Evolutionary conservation across 2,329 filamentous ascomycete genomes (phyloP).

Genomic region (Trichoderma afroharzianum): DNA sequence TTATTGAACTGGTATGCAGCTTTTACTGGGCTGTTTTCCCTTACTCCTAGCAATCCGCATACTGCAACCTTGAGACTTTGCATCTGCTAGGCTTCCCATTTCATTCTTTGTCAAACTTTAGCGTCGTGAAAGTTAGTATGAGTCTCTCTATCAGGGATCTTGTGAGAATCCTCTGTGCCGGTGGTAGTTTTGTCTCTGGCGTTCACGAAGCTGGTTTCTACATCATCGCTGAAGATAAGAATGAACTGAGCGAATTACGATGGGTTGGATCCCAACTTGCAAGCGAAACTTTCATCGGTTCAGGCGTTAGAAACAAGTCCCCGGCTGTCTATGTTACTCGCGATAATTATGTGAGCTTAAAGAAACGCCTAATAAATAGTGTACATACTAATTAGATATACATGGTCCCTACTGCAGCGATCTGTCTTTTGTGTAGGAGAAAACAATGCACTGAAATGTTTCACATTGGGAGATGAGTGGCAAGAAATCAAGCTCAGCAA

Average conservation of each 20-base stretch:
- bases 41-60: neutral
- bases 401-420: neutral
- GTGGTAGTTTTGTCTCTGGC: neutral
- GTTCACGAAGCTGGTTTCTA: neutral
- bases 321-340: neutral
- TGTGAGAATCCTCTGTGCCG: neutral
- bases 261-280: neutral
- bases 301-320: neutral
- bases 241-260: neutral
- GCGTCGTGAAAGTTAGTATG: neutral
- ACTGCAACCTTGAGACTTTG: neutral
- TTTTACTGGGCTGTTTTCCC: neutral
- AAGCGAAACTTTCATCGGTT: neutral
- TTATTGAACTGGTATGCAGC: neutral
- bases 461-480: neutral
- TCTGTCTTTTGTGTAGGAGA: neutral
- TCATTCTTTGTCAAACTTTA: accelerated
- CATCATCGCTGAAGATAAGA: neutral
- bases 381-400: neutral
- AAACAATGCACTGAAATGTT: neutral
- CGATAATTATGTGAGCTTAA: neutral
- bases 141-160: neutral
- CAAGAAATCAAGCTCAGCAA: neutral
- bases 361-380: too few species aligned
- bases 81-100: neutral